Percentiles rank a stretch among this genome's conserved stretches.
Conservation (phyloP, 768 basidiomycete species). For the Paxillus involutus region DNA sequence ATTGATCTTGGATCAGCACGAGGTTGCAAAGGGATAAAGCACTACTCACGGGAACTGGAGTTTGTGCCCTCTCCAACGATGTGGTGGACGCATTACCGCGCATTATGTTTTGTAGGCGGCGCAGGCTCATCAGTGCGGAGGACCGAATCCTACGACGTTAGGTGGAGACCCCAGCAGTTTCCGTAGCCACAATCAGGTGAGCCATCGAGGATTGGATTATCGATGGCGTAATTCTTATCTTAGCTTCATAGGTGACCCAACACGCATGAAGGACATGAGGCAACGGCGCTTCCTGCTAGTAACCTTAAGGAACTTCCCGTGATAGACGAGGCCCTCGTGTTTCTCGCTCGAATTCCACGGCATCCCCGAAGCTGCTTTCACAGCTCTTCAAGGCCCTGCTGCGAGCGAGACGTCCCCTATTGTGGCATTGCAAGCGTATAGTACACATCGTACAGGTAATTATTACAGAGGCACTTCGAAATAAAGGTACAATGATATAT, state of each 20-base stretch:
- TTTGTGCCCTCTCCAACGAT: background rate
- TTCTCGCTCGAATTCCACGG: background rate
- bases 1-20: conserved; percentile 1
- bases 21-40: background rate
- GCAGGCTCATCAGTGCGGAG: conserved; percentile 1
- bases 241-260: background rate
- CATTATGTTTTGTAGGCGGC: conserved; percentile 5
- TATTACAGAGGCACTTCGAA: too few relatives aligned
- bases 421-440: too few relatives aligned
- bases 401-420: too few relatives aligned
- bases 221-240: background rate
- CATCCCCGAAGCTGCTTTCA: too few relatives aligned
- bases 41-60: conserved; percentile 9
- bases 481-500: too few relatives aligned
- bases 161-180: background rate
- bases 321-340: background rate
- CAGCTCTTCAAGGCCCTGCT: too few relatives aligned
- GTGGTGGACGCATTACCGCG: background rate
- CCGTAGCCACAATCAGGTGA: background rate
- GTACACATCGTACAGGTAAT: too few relatives aligned
- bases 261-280: background rate
- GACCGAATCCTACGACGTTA: background rate
- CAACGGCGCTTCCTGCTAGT: background rate
- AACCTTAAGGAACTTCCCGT: background rate
- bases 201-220: background rate